These are phyloP conservation scores for Suillus hirtellus DNA, from an alignment of 768 basidiomycete genomes.

Conservation along the genomic window DNA sequence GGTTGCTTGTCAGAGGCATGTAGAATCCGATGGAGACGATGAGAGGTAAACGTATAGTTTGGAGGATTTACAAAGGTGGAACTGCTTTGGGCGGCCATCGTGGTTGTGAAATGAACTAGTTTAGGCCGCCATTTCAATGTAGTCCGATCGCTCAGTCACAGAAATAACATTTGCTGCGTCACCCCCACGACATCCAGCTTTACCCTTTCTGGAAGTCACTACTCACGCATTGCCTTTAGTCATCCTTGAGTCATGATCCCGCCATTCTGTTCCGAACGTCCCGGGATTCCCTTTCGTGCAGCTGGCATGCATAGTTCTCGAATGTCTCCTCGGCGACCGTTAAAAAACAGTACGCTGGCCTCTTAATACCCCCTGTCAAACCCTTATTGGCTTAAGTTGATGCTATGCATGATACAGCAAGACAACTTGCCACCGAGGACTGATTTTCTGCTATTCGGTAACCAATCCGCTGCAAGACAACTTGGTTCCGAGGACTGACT, in stretches of 20 bases:
- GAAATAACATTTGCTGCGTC: neutral
- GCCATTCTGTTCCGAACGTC: neutral
- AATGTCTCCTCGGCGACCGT: neutral
- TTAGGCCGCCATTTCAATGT: slow-evolving; percentile 3
- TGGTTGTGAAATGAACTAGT: slow-evolving; percentile 15
- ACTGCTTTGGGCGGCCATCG: slow-evolving; percentile 27
- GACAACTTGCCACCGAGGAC: no score
- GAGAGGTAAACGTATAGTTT: slow-evolving; percentile 65
- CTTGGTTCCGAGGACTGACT: neutral
- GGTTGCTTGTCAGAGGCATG: slow-evolving; percentile 72
- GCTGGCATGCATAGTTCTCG: neutral
- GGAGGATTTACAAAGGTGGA: slow-evolving; percentile 59
- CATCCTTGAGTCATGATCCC: neutral
- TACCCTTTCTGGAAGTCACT: neutral
- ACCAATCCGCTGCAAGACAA: neutral
- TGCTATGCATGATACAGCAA: no score
- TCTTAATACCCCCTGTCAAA: neutral
- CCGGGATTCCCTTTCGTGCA: neutral
- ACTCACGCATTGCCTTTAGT: neutral
- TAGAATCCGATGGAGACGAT: slow-evolving; percentile 60
- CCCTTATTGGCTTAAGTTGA: no score
- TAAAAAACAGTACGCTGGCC: no score
- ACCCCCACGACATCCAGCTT: neutral
- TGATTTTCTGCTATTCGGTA: no score
- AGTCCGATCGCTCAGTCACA: neutral